Base-by-base conservation (phyloP, 306 rosid genomes). In the Cucumis cinereus region DNA sequence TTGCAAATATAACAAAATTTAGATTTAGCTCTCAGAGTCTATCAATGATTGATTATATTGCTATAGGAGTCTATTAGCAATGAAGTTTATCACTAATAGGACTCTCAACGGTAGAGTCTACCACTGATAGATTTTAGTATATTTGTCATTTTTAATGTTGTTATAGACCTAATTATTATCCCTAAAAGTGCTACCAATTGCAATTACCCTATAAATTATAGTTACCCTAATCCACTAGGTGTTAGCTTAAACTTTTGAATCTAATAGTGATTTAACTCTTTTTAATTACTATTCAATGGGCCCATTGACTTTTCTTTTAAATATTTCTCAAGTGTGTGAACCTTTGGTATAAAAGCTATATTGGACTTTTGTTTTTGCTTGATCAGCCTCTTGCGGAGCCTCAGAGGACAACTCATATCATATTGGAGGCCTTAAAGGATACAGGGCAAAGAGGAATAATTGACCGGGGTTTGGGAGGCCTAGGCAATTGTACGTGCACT, bases 391-490 rank as follows among this genome's bases (percentile, higher is more conserved):
- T 94, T 41, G 97, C 86, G 22, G 96, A 94, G 84, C 84, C 99
- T 69, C 77, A 83, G 80, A 79, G 79, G 78, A 94, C 91, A 28
- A 88, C 95, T 0, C 80, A 81, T 70, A 82, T 88, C 73, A 88
- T 94, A 86, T 80, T 94, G 89, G 93, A 92, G 81, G 99, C 93
- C 13, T 81, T 94, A 73, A 87, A 89, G 84, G 86, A 80, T 58
- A 92, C 99, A 19, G 89, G 85, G 63, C 97, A 92, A 73, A 85
- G 99, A 53, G 99, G 97, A 82, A 88, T 92, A 78, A 85, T 94
- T 76, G 97, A 92, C 77, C 90, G 90, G 50, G 98, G 98, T 72
- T 94, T 96, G 96, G 99, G 99, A 41, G 90, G 87, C 86, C 93
- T 94, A 0, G 99, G 99, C 75, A 82, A 81, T 83, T 19, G 99